Conservation (phyloP, 169 alveolate species). For the Cryptosporidium sp. region DNA sequence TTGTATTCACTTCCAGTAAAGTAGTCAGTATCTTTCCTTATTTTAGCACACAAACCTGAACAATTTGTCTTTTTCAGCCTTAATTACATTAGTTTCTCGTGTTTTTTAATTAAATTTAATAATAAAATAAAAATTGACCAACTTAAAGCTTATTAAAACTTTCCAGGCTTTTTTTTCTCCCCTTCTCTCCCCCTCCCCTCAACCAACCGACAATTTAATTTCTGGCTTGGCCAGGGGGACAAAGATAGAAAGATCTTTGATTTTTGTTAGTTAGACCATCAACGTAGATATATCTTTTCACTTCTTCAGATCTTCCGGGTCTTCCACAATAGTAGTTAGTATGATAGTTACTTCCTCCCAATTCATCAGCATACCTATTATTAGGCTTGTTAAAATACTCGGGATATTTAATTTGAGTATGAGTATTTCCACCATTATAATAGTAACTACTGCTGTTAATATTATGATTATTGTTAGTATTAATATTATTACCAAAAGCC, state of each 20-base stretch:
- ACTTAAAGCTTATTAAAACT: background rate
- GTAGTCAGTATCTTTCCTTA: background rate
- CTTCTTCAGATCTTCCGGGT: constrained; percentile 12
- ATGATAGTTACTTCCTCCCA: background rate
- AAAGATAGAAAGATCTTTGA: background rate
- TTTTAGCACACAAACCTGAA: background rate
- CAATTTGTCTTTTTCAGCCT: background rate
- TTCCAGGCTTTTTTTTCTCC: background rate
- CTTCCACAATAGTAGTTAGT: constrained; percentile 13
- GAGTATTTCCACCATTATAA: background rate
- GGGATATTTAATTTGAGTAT: background rate
- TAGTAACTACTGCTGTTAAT: background rate
- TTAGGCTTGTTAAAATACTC: background rate
- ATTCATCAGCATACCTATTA: background rate
- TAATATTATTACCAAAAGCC: background rate
- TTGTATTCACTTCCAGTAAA: background rate
- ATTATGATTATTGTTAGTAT: background rate
- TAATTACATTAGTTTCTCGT: background rate
- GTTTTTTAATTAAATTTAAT: background rate
- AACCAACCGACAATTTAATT: background rate
- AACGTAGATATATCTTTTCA: background rate
- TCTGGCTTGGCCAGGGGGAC: constrained; percentile 2
- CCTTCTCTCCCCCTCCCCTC: background rate
- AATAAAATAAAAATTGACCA: background rate
- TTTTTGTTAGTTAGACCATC: constrained; percentile 7